Percentiles rank a stretch among this genome's conserved stretches.
Conservation (phyloP, 148 eudicot genomes). For the Dysphania ambrosioides region DNA sequence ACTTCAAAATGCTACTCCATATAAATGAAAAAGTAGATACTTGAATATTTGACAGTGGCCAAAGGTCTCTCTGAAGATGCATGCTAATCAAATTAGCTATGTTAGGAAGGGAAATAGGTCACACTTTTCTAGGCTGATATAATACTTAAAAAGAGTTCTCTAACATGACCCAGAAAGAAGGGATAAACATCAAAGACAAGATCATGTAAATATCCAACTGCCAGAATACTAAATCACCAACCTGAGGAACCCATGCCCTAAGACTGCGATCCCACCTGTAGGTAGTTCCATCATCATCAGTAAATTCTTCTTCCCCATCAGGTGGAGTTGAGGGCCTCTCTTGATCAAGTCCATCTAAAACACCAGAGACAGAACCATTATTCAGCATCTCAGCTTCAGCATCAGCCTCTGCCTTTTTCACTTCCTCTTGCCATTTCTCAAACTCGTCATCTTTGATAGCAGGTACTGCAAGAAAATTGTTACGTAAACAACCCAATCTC, state of each 20-base stretch:
- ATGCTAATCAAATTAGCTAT: background rate
- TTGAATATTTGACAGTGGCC: too few species aligned
- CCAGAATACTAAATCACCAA: slow-evolving; percentile 27
- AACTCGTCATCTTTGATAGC: slow-evolving; percentile 62
- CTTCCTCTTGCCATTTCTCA: slow-evolving; percentile 82
- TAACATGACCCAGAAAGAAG: too few species aligned
- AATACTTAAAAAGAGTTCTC: background rate
- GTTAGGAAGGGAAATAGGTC: background rate
- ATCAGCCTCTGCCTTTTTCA: slow-evolving; percentile 65
- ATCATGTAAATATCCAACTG: background rate
- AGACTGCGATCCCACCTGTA: slow-evolving; percentile 86
- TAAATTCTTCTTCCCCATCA: slow-evolving; percentile 89
- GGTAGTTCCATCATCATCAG: slow-evolving; percentile 91
- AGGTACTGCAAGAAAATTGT: too few species aligned
- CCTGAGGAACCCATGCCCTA: slow-evolving; percentile 98
- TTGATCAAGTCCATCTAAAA: slow-evolving; percentile 27
- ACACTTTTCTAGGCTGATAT: background rate
- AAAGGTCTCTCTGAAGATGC: background rate
- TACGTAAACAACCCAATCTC: too few species aligned
- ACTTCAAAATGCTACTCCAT: too few species aligned
- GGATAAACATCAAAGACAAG: background rate
- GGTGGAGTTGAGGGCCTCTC: slow-evolving; percentile 90
- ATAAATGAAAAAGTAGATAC: too few species aligned
- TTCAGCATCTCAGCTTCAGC: slow-evolving; percentile 38
- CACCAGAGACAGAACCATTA: slow-evolving; percentile 25